Conservation (phyloP, 2,329 filamentous ascomycete species). For the Sporothrix phasma region DNA sequence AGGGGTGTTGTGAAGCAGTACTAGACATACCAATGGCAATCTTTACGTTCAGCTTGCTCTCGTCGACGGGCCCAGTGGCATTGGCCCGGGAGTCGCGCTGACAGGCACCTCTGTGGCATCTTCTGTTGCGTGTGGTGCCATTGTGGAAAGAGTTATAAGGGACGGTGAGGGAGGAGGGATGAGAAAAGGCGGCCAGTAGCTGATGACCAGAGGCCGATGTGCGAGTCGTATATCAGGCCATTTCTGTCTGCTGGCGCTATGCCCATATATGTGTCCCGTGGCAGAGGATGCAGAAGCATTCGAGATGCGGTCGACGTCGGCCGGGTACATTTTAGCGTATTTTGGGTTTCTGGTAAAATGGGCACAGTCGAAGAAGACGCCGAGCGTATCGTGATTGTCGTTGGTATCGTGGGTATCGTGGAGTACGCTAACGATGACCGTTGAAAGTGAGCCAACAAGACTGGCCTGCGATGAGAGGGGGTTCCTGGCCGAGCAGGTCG, state of each 20-base stretch:
- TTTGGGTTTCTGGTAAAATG: background rate
- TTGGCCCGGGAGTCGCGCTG: background rate
- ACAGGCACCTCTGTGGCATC: background rate
- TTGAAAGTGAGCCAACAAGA: background rate
- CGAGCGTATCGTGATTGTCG: too few relatives aligned
- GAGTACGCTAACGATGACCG: background rate
- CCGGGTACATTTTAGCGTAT: background rate
- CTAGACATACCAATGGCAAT: slow-evolving; percentile 3
- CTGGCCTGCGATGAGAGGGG: background rate
- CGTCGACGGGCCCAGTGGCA: background rate
- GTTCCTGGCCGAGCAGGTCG: slow-evolving; percentile 4
- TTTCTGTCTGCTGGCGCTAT: background rate
- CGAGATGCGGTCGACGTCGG: background rate
- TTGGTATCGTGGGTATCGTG: too few relatives aligned
- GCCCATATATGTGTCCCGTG: background rate
- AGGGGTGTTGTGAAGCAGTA: background rate
- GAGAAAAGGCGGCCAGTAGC: background rate
- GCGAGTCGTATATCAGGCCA: background rate
- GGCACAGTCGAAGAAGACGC: background rate
- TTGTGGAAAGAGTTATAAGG: too few relatives aligned
- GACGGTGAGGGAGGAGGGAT: too few relatives aligned
- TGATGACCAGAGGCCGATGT: background rate
- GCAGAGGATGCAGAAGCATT: background rate
- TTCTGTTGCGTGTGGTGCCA: background rate
- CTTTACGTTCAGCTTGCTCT: background rate